phyloP scores from a whole-genome alignment of 345 rosid genomes.

The Erodium maritimum region DNA sequence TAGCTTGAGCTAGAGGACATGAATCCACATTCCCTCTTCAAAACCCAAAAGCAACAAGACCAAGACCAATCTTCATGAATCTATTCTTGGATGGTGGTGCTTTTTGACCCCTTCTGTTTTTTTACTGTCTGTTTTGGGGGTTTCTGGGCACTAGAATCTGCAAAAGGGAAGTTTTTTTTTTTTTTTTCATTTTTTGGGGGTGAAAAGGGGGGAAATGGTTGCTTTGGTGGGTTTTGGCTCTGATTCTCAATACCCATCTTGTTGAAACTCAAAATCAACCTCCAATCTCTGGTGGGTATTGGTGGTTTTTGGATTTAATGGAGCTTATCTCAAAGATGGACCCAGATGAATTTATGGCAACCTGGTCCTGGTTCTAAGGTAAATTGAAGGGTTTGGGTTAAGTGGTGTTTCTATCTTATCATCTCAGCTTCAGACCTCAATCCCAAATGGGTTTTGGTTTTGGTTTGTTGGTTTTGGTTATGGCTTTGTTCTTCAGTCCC shows the following conservation, averaged over 20 bases:
- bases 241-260: background rate
- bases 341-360: background rate
- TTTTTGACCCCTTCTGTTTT: too few relatives aligned
- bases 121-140: background rate
- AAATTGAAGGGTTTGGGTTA: constrained; percentile 2
- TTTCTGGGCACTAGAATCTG: background rate
- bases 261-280: background rate
- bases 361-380: background rate
- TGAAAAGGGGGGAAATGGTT: background rate
- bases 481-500: constrained; percentile 45
- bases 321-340: background rate
- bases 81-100: too few relatives aligned
- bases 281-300: background rate
- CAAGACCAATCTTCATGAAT: background rate
- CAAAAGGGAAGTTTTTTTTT: background rate
- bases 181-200: too few relatives aligned
- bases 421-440: constrained; percentile 4
- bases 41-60: constrained; percentile 4
- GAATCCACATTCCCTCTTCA: constrained; percentile 13
- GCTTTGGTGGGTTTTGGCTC: background rate
- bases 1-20: constrained; percentile 20
- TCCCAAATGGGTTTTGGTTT: constrained; percentile 50
- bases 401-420: constrained; percentile 12
- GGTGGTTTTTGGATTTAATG: constrained; percentile 9
- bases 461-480: constrained; percentile 33